A percentile compares a stretch with the other conserved stretches of the same genome.
Conservation (phyloP, 257 asterid genomes). For the Nicotiana undulata region DNA sequence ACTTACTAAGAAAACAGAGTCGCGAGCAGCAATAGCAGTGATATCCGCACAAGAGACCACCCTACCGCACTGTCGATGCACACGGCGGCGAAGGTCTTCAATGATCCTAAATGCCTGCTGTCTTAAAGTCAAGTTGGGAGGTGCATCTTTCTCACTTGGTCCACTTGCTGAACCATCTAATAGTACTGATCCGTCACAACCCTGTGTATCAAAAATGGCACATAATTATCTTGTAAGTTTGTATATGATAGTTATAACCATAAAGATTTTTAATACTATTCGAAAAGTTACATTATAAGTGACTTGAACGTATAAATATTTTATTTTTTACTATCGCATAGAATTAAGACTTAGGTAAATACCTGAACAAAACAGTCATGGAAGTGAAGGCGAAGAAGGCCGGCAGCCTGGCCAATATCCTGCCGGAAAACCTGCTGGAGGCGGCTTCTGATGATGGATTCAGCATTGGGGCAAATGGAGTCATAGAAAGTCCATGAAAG, state of each 20-base stretch:
- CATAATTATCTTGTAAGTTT: too few species aligned
- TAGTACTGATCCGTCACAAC: constrained; percentile 23
- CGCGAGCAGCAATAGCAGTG: constrained; percentile 22
- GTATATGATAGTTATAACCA: too few species aligned
- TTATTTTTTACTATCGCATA: not conserved
- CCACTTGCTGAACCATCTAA: constrained; percentile 25
- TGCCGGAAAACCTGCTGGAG: constrained; percentile 10
- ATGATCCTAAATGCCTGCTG: constrained; percentile 9
- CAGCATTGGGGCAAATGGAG: constrained; percentile 17
- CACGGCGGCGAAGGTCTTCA: constrained; percentile 11
- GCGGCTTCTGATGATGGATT: constrained; percentile 11
- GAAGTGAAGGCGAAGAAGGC: constrained; percentile 24
- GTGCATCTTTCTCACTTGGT: constrained; percentile 26
- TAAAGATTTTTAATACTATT: too few species aligned
- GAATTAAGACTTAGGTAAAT: not conserved
- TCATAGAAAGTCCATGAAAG: constrained; percentile 25
- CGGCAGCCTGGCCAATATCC: constrained; percentile 21
- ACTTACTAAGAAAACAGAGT: constrained; percentile 17
- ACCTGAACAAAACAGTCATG: constrained; percentile 31
- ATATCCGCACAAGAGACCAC: constrained; percentile 26
- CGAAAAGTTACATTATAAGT: too few species aligned
- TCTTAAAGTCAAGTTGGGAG: constrained; percentile 21
- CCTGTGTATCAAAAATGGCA: not conserved
- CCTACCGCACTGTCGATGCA: constrained; percentile 13
- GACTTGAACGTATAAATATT: not conserved